Percentiles rank a stretch among this genome's conserved stretches.
Conservation (phyloP, 2,329 filamentous ascomycete genomes). For the Pseudogymnoascus sp. region DNA sequence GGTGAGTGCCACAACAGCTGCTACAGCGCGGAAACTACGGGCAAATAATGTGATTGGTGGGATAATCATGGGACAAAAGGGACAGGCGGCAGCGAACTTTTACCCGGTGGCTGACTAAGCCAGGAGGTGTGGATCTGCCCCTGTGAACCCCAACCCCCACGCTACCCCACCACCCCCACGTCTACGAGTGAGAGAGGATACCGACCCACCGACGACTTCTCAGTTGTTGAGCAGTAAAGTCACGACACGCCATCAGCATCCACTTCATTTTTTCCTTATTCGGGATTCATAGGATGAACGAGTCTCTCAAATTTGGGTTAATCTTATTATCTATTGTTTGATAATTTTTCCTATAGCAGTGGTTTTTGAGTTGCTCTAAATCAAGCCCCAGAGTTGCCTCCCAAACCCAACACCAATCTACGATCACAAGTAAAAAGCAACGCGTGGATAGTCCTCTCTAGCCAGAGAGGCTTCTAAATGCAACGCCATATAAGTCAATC, state of each 20-base stretch:
- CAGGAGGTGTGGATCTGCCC: neutral
- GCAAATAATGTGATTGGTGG: neutral
- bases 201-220: neutral
- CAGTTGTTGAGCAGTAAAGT: neutral
- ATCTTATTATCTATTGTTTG: constrained; percentile 6
- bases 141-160: neutral
- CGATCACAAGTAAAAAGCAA: neutral
- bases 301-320: neutral
- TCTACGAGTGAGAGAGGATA: neutral
- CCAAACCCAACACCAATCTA: neutral
- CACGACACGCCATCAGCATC: constrained; percentile 3
- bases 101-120: neutral
- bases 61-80: neutral
- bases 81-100: neutral
- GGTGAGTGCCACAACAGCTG: neutral
- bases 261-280: constrained; percentile 7
- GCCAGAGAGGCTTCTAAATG: constrained; percentile 4
- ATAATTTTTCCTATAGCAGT: neutral
- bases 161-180: constrained; percentile 2
- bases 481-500: neutral
- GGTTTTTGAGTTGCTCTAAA: constrained; percentile 1
- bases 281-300: constrained; percentile 2
- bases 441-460: neutral
- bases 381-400: neutral
- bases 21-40: neutral